A percentile compares a stretch with the other conserved stretches of the same genome.
Conservation (phyloP, 2,329 filamentous ascomycete species). For the Kalaharituber pfeilii region DNA sequence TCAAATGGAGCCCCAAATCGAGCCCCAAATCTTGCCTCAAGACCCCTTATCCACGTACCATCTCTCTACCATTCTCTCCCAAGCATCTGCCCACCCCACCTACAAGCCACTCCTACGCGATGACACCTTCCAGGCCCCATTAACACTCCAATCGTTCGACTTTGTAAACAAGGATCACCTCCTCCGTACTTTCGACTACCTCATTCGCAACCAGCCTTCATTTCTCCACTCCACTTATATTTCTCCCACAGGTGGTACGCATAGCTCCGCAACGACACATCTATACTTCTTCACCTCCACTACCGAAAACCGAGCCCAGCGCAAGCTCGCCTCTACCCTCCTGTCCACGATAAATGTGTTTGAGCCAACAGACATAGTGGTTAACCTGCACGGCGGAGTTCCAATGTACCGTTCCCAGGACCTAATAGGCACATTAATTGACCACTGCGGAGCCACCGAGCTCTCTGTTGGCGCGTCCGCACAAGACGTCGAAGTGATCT, state of each 20-base stretch:
- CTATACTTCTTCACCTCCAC: slow-evolving; percentile 31
- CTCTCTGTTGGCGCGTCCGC: slow-evolving; percentile 27
- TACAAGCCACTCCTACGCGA: slow-evolving; percentile 7
- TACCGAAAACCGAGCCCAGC: slow-evolving; percentile 30
- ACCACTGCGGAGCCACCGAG: slow-evolving; percentile 30
- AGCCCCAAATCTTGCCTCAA: neutral
- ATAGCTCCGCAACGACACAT: slow-evolving; percentile 23
- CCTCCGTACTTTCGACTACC: slow-evolving; percentile 3
- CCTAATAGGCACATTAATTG: slow-evolving; percentile 28
- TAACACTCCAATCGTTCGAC: slow-evolving; percentile 5
- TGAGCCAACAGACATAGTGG: slow-evolving; percentile 27
- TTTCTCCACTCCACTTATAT: slow-evolving; percentile 29
- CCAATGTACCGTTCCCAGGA: slow-evolving; percentile 32
- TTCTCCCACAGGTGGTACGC: slow-evolving; percentile 29
- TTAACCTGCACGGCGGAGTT: slow-evolving; percentile 28
- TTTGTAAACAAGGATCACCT: slow-evolving; percentile 3
- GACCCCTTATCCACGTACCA: neutral
- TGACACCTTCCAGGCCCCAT: neutral
- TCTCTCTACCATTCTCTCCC: slow-evolving; percentile 4
- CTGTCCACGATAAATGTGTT: slow-evolving; percentile 25
- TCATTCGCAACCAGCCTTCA: slow-evolving; percentile 11
- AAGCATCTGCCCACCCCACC: slow-evolving; percentile 11
- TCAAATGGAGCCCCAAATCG: neutral
- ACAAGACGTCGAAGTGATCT: slow-evolving; percentile 20
- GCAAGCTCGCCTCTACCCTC: slow-evolving; percentile 26